A percentile compares a stretch with the other conserved stretches of the same genome.
phyloP scores from a whole-genome alignment of 495 filamentous ascomycete species.

The Mycothermus thermophilus region DNA sequence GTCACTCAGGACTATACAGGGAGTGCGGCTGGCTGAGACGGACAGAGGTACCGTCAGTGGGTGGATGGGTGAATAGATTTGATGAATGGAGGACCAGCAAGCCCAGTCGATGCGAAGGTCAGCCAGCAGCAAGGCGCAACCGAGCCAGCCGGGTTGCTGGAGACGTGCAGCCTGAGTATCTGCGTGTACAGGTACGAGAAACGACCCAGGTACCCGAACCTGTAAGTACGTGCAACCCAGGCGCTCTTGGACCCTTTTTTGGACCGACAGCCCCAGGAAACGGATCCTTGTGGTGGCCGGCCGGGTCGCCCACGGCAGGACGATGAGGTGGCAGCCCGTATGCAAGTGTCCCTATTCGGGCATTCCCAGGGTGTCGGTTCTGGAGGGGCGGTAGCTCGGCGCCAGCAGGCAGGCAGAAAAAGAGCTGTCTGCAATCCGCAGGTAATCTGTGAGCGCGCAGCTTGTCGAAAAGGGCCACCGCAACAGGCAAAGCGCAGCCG shows the following conservation, averaged over 20 bases:
- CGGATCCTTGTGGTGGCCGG: conserved; percentile 6
- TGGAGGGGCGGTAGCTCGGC: background rate
- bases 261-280: background rate
- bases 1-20: background rate
- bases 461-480: too few relatives aligned
- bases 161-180: conserved; percentile 11
- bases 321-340: conserved; percentile 24
- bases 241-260: too few relatives aligned
- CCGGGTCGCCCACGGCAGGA: conserved; percentile 21
- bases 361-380: conserved; percentile 12
- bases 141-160: conserved; percentile 9
- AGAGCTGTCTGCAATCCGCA: too few relatives aligned
- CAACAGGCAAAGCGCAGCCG: too few relatives aligned
- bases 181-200: conserved; percentile 22
- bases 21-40: background rate
- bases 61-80: background rate
- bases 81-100: too few relatives aligned
- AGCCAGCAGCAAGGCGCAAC: conserved; percentile 18
- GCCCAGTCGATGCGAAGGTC: conserved; percentile 15
- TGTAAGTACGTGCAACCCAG: background rate
- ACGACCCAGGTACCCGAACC: conserved; percentile 17
- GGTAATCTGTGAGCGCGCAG: too few relatives aligned
- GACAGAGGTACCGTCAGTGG: background rate
- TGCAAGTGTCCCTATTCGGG: conserved; percentile 23
- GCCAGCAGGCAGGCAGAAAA: background rate